phyloP scores from a whole-genome alignment of 2,329 filamentous ascomycete genomes.

The Sarocladiaceae sp. region DNA sequence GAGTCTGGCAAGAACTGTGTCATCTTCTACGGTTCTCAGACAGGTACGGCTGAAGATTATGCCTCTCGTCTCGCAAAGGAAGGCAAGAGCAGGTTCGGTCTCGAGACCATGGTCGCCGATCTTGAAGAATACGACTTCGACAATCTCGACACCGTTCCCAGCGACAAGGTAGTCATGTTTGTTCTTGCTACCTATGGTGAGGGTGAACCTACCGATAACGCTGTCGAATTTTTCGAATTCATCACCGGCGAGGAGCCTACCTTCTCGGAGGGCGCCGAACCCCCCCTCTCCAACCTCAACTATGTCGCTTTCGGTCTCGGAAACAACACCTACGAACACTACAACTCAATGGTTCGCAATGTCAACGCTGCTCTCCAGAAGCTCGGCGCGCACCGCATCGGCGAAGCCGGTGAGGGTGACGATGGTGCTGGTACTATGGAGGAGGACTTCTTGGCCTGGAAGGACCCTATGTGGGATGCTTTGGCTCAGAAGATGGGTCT shows the following conservation, averaged over 20 bases:
- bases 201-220: slow-evolving; percentile 97
- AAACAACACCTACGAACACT: slow-evolving; percentile 99
- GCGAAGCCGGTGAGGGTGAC: slow-evolving; percentile 87
- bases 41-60: slow-evolving; percentile 96
- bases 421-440: slow-evolving; percentile 99
- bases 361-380: slow-evolving; percentile 76
- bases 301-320: slow-evolving; percentile 94
- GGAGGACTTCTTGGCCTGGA: slow-evolving; percentile 98
- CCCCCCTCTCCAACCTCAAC: slow-evolving; percentile 74
- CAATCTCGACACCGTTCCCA: slow-evolving; percentile 80
- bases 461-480: slow-evolving; percentile 96
- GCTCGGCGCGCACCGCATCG: slow-evolving; percentile 77
- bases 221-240: slow-evolving; percentile 98
- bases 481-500: slow-evolving; percentile 77
- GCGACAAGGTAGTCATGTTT: slow-evolving; percentile 90
- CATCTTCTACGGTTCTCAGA: slow-evolving; percentile 97
- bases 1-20: slow-evolving; percentile 95
- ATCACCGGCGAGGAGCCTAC: slow-evolving; percentile 72
- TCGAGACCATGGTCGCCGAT: slow-evolving; percentile 98
- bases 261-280: slow-evolving; percentile 70
- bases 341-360: slow-evolving; percentile 96
- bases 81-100: slow-evolving; percentile 88
- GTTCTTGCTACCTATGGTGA: slow-evolving; percentile 96
- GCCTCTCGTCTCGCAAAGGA: slow-evolving; percentile 95
- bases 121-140: slow-evolving; percentile 97